phyloP scores from a whole-genome alignment of 176 grass and related monocot genomes.

The Cocos nucifera region DNA sequence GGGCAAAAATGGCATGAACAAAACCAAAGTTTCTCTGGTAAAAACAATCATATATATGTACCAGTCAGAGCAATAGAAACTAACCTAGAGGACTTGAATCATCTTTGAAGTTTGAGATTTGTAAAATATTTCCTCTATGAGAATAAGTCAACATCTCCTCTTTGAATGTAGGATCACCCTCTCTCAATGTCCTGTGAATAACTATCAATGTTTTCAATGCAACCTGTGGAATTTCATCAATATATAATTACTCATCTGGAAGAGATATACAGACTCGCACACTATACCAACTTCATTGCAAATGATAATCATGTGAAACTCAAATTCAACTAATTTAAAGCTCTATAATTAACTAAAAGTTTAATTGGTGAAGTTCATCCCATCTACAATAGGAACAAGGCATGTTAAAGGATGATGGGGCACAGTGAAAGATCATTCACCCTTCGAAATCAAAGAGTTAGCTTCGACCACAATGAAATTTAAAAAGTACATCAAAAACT shows the following conservation, averaged over 20 bases:
- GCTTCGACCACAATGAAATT: too few relatives aligned
- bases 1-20: background rate
- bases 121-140: slow-evolving; percentile 68
- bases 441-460: too few relatives aligned
- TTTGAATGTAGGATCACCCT: slow-evolving; percentile 79
- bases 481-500: too few relatives aligned
- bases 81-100: slow-evolving; percentile 83
- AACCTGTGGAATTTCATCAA: slow-evolving; percentile 42
- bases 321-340: too few relatives aligned
- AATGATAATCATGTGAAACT: too few relatives aligned
- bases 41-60: slow-evolving; percentile 4
- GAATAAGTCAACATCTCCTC: slow-evolving; percentile 85
- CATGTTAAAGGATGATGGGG: too few relatives aligned
- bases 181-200: slow-evolving; percentile 73
- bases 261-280: too few relatives aligned
- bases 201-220: slow-evolving; percentile 92
- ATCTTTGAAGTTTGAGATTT: slow-evolving; percentile 87
- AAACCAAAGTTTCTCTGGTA: slow-evolving; percentile 22
- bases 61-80: background rate
- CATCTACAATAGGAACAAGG: too few relatives aligned
- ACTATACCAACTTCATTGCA: too few relatives aligned
- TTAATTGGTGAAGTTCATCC: too few relatives aligned
- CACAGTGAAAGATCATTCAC: too few relatives aligned
- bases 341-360: too few relatives aligned
- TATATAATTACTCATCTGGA: background rate